These are phyloP conservation scores for Xylaria arbuscula DNA, from an alignment of 2,329 filamentous ascomycete species.

Conservation along the genomic window DNA sequence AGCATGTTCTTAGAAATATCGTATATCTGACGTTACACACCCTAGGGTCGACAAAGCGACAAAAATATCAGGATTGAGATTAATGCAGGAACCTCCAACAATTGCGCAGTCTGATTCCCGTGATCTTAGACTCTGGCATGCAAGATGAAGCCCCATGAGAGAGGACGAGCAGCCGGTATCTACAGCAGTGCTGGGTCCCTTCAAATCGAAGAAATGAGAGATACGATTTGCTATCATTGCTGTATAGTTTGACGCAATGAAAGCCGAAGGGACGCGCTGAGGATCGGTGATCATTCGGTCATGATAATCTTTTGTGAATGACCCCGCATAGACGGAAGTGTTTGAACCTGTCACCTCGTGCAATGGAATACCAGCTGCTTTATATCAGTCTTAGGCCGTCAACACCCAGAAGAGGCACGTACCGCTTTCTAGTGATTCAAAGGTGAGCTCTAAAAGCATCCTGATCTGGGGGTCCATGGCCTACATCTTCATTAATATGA, in stretches of 20 bases:
- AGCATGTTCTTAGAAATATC: neutral
- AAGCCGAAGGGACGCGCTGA: neutral
- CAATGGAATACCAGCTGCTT: conserved; percentile 28
- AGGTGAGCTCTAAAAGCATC: conserved; percentile 48
- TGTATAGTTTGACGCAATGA: conserved; percentile 10
- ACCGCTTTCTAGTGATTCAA: conserved; percentile 51
- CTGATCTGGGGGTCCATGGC: conserved; percentile 53
- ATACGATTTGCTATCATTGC: conserved; percentile 31
- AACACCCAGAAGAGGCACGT: conserved; percentile 1
- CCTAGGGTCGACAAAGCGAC: conserved; percentile 18
- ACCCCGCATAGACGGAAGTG: conserved; percentile 34
- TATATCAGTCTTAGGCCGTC: neutral
- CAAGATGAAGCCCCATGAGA: conserved; percentile 22
- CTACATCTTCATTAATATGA: conserved; percentile 19
- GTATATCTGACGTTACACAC: neutral
- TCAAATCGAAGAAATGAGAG: conserved; percentile 25
- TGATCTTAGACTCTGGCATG: conserved; percentile 12
- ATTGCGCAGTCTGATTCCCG: conserved; percentile 26
- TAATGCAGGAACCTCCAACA: conserved; percentile 11
- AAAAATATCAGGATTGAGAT: conserved; percentile 25
- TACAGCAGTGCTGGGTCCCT: conserved; percentile 27
- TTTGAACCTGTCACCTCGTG: conserved; percentile 30
- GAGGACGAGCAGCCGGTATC: conserved; percentile 28
- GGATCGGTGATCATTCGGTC: conserved; percentile 16
- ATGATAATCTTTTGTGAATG: conserved; percentile 26